A percentile compares a stretch with the other conserved stretches of the same genome.
phyloP scores from a whole-genome alignment of 2,329 filamentous ascomycete genomes.

The Cladosporium sphaerospermum region DNA sequence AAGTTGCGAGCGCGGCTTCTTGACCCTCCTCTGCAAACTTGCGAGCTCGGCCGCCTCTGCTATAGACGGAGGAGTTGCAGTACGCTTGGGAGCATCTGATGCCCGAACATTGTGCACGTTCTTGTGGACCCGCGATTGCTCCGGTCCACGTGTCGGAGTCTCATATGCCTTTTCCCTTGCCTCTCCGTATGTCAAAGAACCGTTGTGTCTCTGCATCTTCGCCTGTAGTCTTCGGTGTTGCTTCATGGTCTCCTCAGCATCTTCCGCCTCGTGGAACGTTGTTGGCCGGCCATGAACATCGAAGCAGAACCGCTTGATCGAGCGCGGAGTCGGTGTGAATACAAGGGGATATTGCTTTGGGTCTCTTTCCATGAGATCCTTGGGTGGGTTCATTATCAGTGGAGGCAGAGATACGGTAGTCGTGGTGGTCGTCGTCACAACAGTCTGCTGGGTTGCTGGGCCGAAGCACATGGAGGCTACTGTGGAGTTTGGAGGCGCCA shows the following conservation, averaged over 20 bases:
- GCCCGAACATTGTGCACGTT: conserved; percentile 25
- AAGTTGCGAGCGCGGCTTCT: conserved; percentile 40
- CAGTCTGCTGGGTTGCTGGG: conserved; percentile 58
- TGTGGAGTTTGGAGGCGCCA: conserved; percentile 32
- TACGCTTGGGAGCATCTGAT: conserved; percentile 37
- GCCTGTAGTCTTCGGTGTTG: conserved; percentile 32
- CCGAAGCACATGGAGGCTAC: conserved; percentile 57
- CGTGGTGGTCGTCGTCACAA: conserved; percentile 85
- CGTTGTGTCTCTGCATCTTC: conserved; percentile 24
- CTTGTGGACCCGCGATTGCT: conserved; percentile 15
- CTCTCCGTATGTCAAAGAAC: conserved; percentile 23
- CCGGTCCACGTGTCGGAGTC: conserved; percentile 18
- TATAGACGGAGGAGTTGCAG: conserved; percentile 48
- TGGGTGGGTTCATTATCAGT: conserved; percentile 69
- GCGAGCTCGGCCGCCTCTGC: conserved; percentile 48
- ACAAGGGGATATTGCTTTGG: conserved; percentile 87
- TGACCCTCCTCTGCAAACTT: conserved; percentile 44
- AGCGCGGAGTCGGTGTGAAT: conserved; percentile 70
- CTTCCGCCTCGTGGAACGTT: conserved; percentile 58
- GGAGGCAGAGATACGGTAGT: conserved; percentile 78
- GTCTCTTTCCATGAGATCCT: conserved; percentile 66
- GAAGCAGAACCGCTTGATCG: conserved; percentile 71
- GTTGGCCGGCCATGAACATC: conserved; percentile 57
- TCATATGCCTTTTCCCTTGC: conserved; percentile 19
- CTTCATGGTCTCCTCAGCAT: conserved; percentile 47